These are phyloP conservation scores for Graphilbum fragrans DNA, from an alignment of 2,329 filamentous ascomycete genomes.

Conservation along the genomic window DNA sequence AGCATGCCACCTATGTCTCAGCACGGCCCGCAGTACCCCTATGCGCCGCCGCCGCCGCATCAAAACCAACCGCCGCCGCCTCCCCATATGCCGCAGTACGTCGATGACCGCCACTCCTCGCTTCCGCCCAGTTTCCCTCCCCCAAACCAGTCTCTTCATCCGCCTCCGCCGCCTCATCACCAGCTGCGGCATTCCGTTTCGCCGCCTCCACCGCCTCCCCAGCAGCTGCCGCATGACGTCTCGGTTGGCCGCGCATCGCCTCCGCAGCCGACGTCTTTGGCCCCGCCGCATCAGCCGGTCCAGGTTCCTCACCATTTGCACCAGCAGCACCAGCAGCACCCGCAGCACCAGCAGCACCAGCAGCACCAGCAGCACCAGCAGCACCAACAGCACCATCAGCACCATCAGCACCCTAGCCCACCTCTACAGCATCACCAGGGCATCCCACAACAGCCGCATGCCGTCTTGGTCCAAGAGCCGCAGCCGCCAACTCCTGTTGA, in stretches of 20 bases:
- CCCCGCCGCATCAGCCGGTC: conserved; percentile 13
- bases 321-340: conserved; percentile 20
- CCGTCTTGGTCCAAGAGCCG: conserved; percentile 27
- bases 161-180: conserved; percentile 29
- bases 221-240: conserved; percentile 29
- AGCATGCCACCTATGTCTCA: conserved; percentile 25
- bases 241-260: conserved; percentile 39
- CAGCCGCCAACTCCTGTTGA: conserved; percentile 37
- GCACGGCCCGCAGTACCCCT: conserved; percentile 24
- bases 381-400: conserved; percentile 14
- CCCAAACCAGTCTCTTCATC: conserved; percentile 25
- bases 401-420: conserved; percentile 23
- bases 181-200: conserved; percentile 42
- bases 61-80: conserved; percentile 16
- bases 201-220: conserved; percentile 44
- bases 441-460: conserved; percentile 3
- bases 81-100: conserved; percentile 52
- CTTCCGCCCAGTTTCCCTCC: conserved; percentile 54
- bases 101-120: conserved; percentile 63
- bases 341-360: conserved; percentile 21
- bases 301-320: conserved; percentile 17
- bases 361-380: conserved; percentile 25
- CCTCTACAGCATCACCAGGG: conserved; percentile 27
- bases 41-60: conserved; percentile 17
- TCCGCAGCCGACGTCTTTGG: conserved; percentile 18